A percentile compares a stretch with the other conserved stretches of the same genome.
Evolutionary conservation across 148 eudicot genomes (phyloP).

Genomic region (Cornus suecica): DNA sequence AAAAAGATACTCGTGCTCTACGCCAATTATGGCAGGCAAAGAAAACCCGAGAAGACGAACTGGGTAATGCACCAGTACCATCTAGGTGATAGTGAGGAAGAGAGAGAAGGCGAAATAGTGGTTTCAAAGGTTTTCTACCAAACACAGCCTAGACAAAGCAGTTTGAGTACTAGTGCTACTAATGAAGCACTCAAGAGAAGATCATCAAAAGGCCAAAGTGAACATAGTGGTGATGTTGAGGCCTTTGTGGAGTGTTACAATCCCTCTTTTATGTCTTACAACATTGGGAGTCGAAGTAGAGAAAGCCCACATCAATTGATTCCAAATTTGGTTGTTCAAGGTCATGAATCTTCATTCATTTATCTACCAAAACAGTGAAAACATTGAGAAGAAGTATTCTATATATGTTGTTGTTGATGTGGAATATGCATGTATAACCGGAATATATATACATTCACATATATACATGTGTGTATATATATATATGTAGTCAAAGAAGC

Average conservation of each 20-base stretch:
- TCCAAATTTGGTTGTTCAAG: slow-evolving; percentile 49
- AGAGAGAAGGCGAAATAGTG: slow-evolving; percentile 83
- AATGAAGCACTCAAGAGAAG: slow-evolving; percentile 13
- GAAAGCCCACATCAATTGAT: slow-evolving; percentile 43
- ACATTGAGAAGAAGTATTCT: slow-evolving; percentile 36
- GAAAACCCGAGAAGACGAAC: slow-evolving; percentile 86
- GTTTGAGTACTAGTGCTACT: slow-evolving; percentile 15
- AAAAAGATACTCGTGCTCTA: slow-evolving; percentile 92
- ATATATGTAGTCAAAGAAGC: too few species aligned
- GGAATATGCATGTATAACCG: too few species aligned
- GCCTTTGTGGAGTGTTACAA: slow-evolving; percentile 35
- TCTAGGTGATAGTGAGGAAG: slow-evolving; percentile 75
- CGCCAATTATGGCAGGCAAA: slow-evolving; percentile 84
- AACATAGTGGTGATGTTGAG: too few species aligned
- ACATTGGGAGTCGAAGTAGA: slow-evolving; percentile 26
- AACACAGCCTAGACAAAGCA: slow-evolving; percentile 89
- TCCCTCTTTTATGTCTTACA: slow-evolving; percentile 35
- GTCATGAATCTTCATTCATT: slow-evolving; percentile 46
- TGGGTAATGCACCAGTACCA: slow-evolving; percentile 99
- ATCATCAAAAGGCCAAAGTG: background rate
- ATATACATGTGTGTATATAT: too few species aligned
- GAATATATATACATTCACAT: too few species aligned
- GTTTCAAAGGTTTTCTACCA: slow-evolving; percentile 91
- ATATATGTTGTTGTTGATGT: too few species aligned
- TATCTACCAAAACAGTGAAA: slow-evolving; percentile 30